Percentiles rank a stretch among this genome's conserved stretches.
Evolutionary conservation across 257 asterid genomes (phyloP).

Genomic region (Lavandula angustifolia): DNA sequence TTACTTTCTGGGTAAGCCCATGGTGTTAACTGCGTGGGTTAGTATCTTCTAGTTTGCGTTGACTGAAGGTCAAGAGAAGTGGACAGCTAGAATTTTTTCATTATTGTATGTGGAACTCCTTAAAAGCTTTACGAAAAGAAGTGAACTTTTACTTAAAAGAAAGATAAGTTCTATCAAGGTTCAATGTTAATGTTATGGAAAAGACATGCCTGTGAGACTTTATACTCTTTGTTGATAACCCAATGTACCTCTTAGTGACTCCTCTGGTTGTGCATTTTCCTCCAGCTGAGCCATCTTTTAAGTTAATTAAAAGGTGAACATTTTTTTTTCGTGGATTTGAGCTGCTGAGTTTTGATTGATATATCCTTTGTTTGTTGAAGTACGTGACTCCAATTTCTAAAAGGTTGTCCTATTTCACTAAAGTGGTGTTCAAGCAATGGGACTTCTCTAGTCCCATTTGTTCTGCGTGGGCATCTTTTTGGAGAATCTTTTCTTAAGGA

Average conservation of each 20-base stretch:
- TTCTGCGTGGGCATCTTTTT: slow-evolving; percentile 1
- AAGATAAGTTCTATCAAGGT: slow-evolving; percentile 1
- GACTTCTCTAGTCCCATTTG: slow-evolving; percentile 4
- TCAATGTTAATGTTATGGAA: background rate
- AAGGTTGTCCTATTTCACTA: slow-evolving; percentile 12
- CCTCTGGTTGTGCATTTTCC: background rate
- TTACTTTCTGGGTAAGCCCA: slow-evolving; percentile 5
- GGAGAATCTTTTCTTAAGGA: slow-evolving; percentile 10
- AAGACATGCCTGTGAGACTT: background rate
- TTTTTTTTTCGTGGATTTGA: background rate
- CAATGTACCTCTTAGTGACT: background rate
- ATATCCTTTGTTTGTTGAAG: background rate
- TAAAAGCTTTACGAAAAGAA: background rate
- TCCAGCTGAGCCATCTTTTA: background rate
- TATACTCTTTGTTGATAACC: background rate
- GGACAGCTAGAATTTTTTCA: background rate
- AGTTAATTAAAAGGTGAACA: background rate
- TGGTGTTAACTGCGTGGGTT: slow-evolving; percentile 10
- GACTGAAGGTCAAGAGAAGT: background rate
- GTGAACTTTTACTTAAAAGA: background rate
- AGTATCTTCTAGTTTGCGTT: background rate
- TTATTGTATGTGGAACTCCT: background rate
- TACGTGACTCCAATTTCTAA: background rate
- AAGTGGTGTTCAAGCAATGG: slow-evolving; percentile 7
- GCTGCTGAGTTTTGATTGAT: background rate